Evolutionary conservation across 805 yeast species (phyloP), one percentile per base, ranked within the genome.

Genomic region (Barnettozyma sucrosica): DNA sequence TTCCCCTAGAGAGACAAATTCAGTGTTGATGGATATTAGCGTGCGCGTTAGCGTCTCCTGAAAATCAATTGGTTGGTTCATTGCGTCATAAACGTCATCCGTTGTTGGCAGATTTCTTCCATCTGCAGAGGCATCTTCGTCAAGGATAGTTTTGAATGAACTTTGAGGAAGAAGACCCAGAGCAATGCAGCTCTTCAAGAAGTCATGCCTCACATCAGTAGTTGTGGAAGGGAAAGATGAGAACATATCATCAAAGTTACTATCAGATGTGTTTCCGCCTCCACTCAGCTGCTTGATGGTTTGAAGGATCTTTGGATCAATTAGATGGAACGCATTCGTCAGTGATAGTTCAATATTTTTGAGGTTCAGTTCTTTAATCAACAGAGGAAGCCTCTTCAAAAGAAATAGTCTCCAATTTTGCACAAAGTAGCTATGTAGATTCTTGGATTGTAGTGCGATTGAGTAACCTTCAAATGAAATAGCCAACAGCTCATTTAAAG

Each of bases 181-280:
- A 33, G 69, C 67, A 13, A 74, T 64, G 48, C 79, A 66, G 23
- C 72, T 65, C 50, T 67, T 70, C n/a, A 77, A 56, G 44, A 77
- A 74, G 30, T 75, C 81, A 51, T 74, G 77, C 36, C 83, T 67
- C 4, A 76, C 66, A 55, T 76, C 81, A 11, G 65, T 59, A 8
- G 70, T 68, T 1, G 74, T 67, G 1, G 76, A 62, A 2, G 80
- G 74, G 50, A 71, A 72, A 14, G 77, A 70, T n/a, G 76, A 68
- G 51, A 77, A 77, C 64, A 77, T 66, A 46, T 76, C 79, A 47
- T 76, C 81, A 26, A 57, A 49, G 16, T 61, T 61, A 4, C 63
- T 51, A 34, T 50, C 54, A 8, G 39, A 16, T 4, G 44, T 23
- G 3, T 57, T 47, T 43, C 57, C 45, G 21, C 47, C 52, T 10